Percentiles rank a stretch among this genome's conserved stretches.
Evolutionary conservation across 1,284 basidiomycete species (phyloP).

Genomic region (Boletus austroedulis): DNA sequence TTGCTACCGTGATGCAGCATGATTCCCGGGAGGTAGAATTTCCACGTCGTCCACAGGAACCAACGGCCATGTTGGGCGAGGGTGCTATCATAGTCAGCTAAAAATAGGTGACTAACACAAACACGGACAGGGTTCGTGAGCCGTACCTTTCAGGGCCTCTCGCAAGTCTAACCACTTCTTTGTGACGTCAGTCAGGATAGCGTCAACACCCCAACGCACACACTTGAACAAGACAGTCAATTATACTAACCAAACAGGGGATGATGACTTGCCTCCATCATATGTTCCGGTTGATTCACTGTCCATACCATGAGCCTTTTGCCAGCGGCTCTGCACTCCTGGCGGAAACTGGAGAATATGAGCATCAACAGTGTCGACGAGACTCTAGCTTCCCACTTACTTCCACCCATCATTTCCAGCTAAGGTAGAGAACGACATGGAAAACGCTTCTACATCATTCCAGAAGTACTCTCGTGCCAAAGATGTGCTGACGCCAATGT

Average conservation of each 20-base stretch:
- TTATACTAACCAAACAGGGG: not conserved
- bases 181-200: conserved; percentile 87
- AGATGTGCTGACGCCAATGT: conserved; percentile 73
- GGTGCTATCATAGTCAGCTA: conserved; percentile 68
- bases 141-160: conserved; percentile 59
- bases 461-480: conserved; percentile 89
- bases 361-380: not conserved
- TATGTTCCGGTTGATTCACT: conserved; percentile 86
- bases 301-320: conserved; percentile 97
- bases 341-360: conserved; percentile 59
- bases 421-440: conserved; percentile 76
- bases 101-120: conserved; percentile 5
- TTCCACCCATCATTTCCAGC: conserved; percentile 70
- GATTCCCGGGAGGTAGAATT: conserved; percentile 57
- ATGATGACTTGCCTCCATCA: conserved; percentile 76
- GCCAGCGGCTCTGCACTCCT: conserved; percentile 73
- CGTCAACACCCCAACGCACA: conserved; percentile 86
- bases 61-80: conserved; percentile 58
- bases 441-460: conserved; percentile 86
- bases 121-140: not conserved
- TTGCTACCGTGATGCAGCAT: conserved; percentile 33
- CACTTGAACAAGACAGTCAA: conserved; percentile 48
- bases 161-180: conserved; percentile 76
- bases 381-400: conserved; percentile 39
- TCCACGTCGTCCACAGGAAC: conserved; percentile 73